Conservation (phyloP, 768 basidiomycete species). For the Rhodotorula kratochvilovae region DNA sequence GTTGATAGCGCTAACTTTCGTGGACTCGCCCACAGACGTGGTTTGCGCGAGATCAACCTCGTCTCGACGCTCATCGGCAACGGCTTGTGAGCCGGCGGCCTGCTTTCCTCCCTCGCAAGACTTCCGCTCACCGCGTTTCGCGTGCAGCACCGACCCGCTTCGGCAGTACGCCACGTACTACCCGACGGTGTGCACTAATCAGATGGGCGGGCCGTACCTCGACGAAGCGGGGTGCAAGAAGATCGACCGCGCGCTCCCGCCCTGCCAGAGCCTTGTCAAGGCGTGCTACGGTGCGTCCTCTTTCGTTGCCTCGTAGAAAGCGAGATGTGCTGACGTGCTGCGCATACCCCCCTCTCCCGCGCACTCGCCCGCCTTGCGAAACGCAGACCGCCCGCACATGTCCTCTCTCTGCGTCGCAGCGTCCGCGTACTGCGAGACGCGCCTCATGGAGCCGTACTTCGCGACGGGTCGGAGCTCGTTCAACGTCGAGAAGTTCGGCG, state of each 20-base stretch:
- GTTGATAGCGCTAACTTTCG: no score
- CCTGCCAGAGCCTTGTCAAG: slow-evolving; percentile 34
- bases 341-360: neutral
- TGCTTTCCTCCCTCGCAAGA: no score
- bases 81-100: slow-evolving; percentile 25
- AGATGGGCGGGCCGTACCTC: slow-evolving; percentile 36
- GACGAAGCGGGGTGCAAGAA: slow-evolving; percentile 22
- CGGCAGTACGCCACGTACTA: slow-evolving; percentile 40
- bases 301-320: no score
- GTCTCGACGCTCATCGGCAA: slow-evolving; percentile 38
- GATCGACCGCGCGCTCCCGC: slow-evolving; percentile 31
- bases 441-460: slow-evolving; percentile 35
- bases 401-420: slow-evolving; percentile 33
- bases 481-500: slow-evolving; percentile 38
- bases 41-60: slow-evolving; percentile 32
- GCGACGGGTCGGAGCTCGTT: slow-evolving; percentile 32
- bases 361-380: neutral
- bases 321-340: neutral
- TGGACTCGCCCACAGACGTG: neutral
- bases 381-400: slow-evolving; percentile 24
- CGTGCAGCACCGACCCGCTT: slow-evolving; percentile 40
- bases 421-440: slow-evolving; percentile 38
- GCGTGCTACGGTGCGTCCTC: slow-evolving; percentile 31
- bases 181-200: slow-evolving; percentile 38
- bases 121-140: neutral